Base-by-base conservation (phyloP, 2,329 filamentous ascomycete species). In the Diplodia sapinea region DNA sequence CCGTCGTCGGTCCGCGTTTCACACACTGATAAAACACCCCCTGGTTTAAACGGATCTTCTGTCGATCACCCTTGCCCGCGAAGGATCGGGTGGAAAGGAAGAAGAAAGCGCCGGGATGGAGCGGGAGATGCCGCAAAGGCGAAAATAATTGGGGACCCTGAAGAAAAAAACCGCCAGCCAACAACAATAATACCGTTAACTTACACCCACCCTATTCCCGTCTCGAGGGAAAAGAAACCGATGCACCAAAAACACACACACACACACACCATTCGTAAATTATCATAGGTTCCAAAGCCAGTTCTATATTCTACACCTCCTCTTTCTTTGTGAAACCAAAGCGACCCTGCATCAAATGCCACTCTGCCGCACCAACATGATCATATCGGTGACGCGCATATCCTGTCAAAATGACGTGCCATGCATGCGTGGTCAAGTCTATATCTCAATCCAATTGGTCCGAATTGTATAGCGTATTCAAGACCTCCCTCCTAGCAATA, bases 401-500 rank as follows among this genome's bases (percentile, higher is more conserved):
- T n/a, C n/a, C 13, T 47, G 6, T 47, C 40, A 47, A n/a, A n/a
- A 8, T 47, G 40, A 47, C 40, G 40, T 47, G 40, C 40, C 8
- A n/a, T 47, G 40, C 40, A 47, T 47, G 40, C 40, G n/a, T 47
- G 17, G 49, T 51, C 49, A 51, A 23, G 49, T 51, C 26, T 51
- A 51, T 51, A 1, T 38, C 38, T 47, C n/a, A 47, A 47, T 47
- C 40, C 40, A 47, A 47, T n/a, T 47, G 40, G 40, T 47, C 40
- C 40, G 40, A 47, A n/a, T n/a, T 47, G 40, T 47, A 47, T 47
- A 47, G 8, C 40, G 40, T 47, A n/a, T 43, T 17, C 23, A 33
- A 55, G 26, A 55, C 29, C 29, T 33, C 29, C 51, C 51, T 23
- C 17, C 71, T 70, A 72, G 73, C 67, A 68, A 69, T 69, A 73